Evolutionary conservation across 2,329 filamentous ascomycete species (phyloP).

Genomic region (Zasmidium angulare): DNA sequence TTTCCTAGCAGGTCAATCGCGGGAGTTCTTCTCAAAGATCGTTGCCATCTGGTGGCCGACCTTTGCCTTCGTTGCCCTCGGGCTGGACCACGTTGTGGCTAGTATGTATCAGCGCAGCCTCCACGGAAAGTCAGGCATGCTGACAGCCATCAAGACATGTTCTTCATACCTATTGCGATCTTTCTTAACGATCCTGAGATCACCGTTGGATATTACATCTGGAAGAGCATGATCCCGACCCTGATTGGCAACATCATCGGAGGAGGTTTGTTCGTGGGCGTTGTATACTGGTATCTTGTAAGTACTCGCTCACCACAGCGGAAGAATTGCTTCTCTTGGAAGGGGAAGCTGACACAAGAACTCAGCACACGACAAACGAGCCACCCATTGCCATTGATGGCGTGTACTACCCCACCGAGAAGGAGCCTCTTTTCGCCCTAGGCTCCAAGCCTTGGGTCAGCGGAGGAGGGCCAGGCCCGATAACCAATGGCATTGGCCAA

Average conservation of each 20-base stretch:
- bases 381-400: slow-evolving; percentile 17
- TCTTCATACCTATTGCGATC: slow-evolving; percentile 48
- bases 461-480: not conserved
- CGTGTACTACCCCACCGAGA: slow-evolving; percentile 11
- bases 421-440: slow-evolving; percentile 6
- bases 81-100: slow-evolving; percentile 57
- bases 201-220: slow-evolving; percentile 54
- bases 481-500: slow-evolving; percentile 2
- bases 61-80: slow-evolving; percentile 21
- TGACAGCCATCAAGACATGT: slow-evolving; percentile 14
- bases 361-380: slow-evolving; percentile 16
- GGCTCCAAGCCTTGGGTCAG: not conserved
- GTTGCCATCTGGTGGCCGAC: slow-evolving; percentile 51
- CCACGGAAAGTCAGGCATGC: too few relatives aligned
- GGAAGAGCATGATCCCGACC: slow-evolving; percentile 57
- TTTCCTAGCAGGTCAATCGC: slow-evolving; percentile 50
- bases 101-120: too few relatives aligned
- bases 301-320: slow-evolving; percentile 5
- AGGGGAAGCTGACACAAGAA: not conserved
- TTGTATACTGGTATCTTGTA: slow-evolving; percentile 50
- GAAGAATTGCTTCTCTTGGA: not conserved
- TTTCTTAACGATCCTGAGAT: slow-evolving; percentile 48
- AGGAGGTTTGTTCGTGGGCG: slow-evolving; percentile 53
- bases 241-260: slow-evolving; percentile 56
- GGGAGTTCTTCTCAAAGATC: slow-evolving; percentile 55